These are phyloP conservation scores for Hordeum marinum DNA, from an alignment of 176 grass and related monocot genomes.

Conservation along the genomic window DNA sequence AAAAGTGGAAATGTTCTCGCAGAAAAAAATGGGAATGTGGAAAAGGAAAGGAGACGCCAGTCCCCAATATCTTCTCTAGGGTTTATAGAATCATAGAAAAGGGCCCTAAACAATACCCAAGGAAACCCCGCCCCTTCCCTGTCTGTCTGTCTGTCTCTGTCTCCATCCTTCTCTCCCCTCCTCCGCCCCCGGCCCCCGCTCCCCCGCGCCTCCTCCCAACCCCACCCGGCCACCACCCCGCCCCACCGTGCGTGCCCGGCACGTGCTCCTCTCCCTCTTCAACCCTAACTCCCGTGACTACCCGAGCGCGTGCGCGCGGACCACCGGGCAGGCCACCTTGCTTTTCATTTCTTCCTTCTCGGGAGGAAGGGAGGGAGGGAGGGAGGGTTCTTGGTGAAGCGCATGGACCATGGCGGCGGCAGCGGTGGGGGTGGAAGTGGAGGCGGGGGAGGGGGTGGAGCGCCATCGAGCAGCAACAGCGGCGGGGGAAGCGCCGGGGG, in stretches of 20 bases:
- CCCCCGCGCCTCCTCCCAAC: not conserved
- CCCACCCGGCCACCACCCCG: conserved; percentile 27
- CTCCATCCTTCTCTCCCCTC: not conserved
- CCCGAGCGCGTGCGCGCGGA: not conserved
- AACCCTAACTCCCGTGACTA: conserved; percentile 27
- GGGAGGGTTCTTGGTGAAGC: not conserved
- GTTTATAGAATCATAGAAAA: conserved; percentile 39
- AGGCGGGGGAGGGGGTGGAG: conserved; percentile 15
- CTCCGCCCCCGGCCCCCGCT: not conserved
- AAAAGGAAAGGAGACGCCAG: not conserved
- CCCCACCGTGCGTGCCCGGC: conserved; percentile 32
- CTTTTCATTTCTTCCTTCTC: not conserved
- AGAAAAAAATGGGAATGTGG: too few species aligned
- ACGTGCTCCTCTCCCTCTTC: conserved; percentile 23
- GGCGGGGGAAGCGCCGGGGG: conserved; percentile 15
- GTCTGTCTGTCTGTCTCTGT: not conserved
- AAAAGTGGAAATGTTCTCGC: conserved; percentile 6
- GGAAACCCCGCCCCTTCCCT: not conserved
- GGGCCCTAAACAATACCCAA: not conserved
- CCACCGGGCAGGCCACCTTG: not conserved
- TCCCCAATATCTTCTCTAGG: conserved; percentile 30
- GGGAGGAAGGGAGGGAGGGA: not conserved
- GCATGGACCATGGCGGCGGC: conserved; percentile 46
- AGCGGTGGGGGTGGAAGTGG: conserved; percentile 3
- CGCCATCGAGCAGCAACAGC: conserved; percentile 66